Evolutionary conservation across 2,329 filamentous ascomycete genomes (phyloP).

Genomic region (Scedosporium aurantiacum): DNA sequence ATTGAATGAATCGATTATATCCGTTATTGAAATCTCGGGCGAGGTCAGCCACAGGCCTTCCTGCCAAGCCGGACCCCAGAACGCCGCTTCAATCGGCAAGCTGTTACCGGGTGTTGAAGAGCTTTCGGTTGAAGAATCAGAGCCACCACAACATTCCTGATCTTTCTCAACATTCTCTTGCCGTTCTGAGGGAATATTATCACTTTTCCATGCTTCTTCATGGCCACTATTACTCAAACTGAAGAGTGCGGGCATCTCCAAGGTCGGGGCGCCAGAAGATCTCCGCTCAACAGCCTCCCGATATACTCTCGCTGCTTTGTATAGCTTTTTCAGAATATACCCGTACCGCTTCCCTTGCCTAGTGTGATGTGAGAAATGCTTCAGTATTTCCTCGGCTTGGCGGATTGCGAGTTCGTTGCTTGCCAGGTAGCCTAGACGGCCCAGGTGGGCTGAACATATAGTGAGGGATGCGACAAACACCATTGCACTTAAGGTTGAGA

Average conservation of each 20-base stretch:
- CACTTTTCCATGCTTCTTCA: neutral
- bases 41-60: neutral
- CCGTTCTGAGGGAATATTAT: neutral
- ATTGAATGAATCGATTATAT: neutral
- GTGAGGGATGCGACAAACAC: neutral
- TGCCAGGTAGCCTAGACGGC: neutral
- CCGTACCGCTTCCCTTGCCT: slow-evolving; percentile 1
- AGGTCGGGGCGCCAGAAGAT: neutral
- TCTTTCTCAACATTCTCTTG: neutral
- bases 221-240: neutral
- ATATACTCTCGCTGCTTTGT: neutral
- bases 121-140: neutral
- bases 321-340: neutral
- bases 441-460: neutral
- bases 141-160: neutral
- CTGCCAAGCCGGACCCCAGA: neutral
- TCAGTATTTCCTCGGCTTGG: neutral
- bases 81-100: neutral
- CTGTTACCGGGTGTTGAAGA: neutral
- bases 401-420: neutral
- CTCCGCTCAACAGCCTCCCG: neutral
- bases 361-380: neutral
- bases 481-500: neutral
- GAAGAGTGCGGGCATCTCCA: neutral
- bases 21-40: neutral